These are phyloP conservation scores for Hanseniaspora uvarum DNA, from an alignment of 1,139 yeast species.

Conservation along the genomic window DNA sequence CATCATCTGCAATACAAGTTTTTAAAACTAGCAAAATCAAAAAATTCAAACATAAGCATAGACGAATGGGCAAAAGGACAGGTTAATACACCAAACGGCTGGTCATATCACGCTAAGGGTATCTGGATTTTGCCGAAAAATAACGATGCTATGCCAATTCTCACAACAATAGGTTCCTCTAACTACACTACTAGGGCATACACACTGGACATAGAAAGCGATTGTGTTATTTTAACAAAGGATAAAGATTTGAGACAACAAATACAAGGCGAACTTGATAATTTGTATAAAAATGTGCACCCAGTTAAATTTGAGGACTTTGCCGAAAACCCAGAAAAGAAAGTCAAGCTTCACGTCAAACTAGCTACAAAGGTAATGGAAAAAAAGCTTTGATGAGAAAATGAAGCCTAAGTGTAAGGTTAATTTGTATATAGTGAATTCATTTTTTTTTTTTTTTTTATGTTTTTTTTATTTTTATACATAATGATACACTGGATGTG, in stretches of 20 bases:
- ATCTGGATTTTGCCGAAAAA: conserved; percentile 56
- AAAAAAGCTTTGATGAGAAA: conserved; percentile 44
- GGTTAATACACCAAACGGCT: conserved; percentile 72
- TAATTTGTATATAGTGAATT: background rate
- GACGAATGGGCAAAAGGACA: conserved; percentile 82
- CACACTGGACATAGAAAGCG: conserved; percentile 75
- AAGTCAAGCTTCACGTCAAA: conserved; percentile 49
- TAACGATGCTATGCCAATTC: conserved; percentile 47
- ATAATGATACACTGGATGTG: background rate
- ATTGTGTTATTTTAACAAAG: conserved; percentile 65
- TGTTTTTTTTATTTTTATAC: too few relatives aligned
- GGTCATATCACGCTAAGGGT: conserved; percentile 99
- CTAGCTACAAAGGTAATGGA: conserved; percentile 58
- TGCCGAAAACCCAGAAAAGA: conserved; percentile 48
- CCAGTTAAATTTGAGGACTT: conserved; percentile 50
- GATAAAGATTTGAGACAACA: conserved; percentile 48
- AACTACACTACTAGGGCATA: conserved; percentile 89
- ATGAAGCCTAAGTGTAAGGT: background rate
- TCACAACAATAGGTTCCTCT: conserved; percentile 83
- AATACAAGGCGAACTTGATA: conserved; percentile 55
- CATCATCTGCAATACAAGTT: conserved; percentile 64
- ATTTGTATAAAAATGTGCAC: conserved; percentile 46
- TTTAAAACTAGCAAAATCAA: conserved; percentile 42
- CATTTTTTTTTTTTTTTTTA: background rate
- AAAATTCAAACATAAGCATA: conserved; percentile 42